A percentile compares a stretch with the other conserved stretches of the same genome.
Conservation (phyloP, 1,139 yeast species). For the Nakaseomyces bracarensis region DNA sequence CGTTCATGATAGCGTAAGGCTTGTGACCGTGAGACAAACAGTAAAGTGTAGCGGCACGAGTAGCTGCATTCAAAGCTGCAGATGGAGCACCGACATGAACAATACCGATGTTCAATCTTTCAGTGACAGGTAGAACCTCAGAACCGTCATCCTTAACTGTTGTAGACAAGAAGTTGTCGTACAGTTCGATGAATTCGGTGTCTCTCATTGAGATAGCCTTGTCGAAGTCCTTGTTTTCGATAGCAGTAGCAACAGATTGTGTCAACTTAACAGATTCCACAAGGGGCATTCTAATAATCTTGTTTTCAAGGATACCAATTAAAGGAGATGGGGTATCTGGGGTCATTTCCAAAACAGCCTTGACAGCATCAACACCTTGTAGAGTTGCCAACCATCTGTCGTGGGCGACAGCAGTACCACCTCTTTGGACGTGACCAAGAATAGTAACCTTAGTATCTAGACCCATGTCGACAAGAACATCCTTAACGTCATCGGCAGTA, state of each 20-base stretch:
- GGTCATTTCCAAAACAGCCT: slow-evolving; percentile 60
- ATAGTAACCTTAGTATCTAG: slow-evolving; percentile 73
- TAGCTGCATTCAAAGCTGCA: slow-evolving; percentile 73
- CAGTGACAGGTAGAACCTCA: slow-evolving; percentile 43
- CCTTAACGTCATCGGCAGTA: slow-evolving; percentile 56
- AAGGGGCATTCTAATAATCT: slow-evolving; percentile 58
- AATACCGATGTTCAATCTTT: slow-evolving; percentile 59
- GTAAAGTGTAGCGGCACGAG: slow-evolving; percentile 64
- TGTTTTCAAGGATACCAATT: slow-evolving; percentile 66
- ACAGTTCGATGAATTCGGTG: slow-evolving; percentile 61
- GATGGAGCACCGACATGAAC: slow-evolving; percentile 80
- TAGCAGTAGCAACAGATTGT: slow-evolving; percentile 61
- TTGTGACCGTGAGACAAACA: slow-evolving; percentile 70
- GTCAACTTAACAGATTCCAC: slow-evolving; percentile 68
- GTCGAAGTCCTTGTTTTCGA: slow-evolving; percentile 51
- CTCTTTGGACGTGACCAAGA: slow-evolving; percentile 78
- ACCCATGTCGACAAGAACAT: slow-evolving; percentile 61
- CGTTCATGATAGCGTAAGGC: slow-evolving; percentile 66
- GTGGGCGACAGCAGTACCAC: slow-evolving; percentile 78
- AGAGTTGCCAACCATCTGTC: slow-evolving; percentile 68
- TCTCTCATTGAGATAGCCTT: slow-evolving; percentile 62
- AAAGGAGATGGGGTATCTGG: slow-evolving; percentile 71
- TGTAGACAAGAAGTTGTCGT: slow-evolving; percentile 55
- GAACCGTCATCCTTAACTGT: slow-evolving; percentile 53
- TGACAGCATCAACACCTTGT: slow-evolving; percentile 80